Base-by-base conservation (phyloP, 176 grass and related monocot genomes). In the Saccharum spontaneum region DNA sequence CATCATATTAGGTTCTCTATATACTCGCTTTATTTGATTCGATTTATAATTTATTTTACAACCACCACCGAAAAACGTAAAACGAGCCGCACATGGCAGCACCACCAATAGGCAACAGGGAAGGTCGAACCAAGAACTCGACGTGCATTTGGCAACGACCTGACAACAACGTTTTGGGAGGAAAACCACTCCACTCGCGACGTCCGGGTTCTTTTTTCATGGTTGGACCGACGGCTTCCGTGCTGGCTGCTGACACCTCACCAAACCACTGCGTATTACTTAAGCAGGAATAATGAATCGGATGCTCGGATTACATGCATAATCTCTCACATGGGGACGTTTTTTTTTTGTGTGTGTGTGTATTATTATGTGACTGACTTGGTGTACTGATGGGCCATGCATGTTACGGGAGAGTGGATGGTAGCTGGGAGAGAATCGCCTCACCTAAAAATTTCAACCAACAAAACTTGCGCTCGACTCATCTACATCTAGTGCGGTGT, bases 181-280 rank as follows among this genome's bases (percentile, higher is more conserved):
- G 28, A 28, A 28, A 28, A 28, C 28, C 28, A 28, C 28, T 28
- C 28, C 28, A 28, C 66, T 78, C 5, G 71, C 71, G 13, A 48
- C 16, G 9, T 9, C 41, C 8, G 41, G 39, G 4, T 63, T 12
- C 1, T 37, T 15, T 73, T 78, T 67, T 78, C 67, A 86, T 86
- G 79, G 88, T 86, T 90, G 81, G 79, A 83, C 84, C 88, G 63
- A 86, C 83, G 54, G 22, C 17, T 23, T 60, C 55, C 55, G 8
- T 23, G 78, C 33, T 55, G 83, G 49, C 73, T 46, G 73, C 45
- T 83, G 79, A 83, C 88, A 68, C 39, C 36, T 79, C 79, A 90
- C 57, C 84, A 57, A 86, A 74, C 43, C 76, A 55, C 79, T 3
- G 28, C 4, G 54, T 22, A 13, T 38, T 17, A 28, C 28, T 28